Percentiles rank a stretch among this genome's conserved stretches.
These are phyloP conservation scores for Exophiala sp. DNA, from an alignment of 2,329 filamentous ascomycete species.

Conservation along the genomic window DNA sequence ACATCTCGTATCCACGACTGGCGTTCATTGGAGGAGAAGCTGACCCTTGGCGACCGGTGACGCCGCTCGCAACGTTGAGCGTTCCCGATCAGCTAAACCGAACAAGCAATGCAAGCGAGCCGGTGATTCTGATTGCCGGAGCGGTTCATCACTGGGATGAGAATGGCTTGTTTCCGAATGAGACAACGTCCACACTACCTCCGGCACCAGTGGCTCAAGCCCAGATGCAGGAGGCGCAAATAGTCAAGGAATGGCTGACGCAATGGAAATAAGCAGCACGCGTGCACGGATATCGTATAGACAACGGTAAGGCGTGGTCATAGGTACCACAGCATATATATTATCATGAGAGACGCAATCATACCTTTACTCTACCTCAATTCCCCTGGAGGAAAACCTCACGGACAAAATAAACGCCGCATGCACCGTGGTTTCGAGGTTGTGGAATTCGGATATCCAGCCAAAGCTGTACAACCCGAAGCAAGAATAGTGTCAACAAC, in stretches of 20 bases:
- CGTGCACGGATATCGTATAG: too few species aligned
- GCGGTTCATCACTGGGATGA: slow-evolving; percentile 82
- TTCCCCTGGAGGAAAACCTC: neutral
- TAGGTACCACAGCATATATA: neutral
- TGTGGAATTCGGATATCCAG: neutral
- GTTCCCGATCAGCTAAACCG: slow-evolving; percentile 48
- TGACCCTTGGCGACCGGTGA: slow-evolving; percentile 76
- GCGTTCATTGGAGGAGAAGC: slow-evolving; percentile 73
- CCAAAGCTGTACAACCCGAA: neutral
- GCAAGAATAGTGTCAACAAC: neutral
- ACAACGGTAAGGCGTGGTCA: too few species aligned
- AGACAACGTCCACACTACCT: slow-evolving; percentile 58
- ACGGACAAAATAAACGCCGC: neutral
- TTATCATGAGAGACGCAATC: neutral
- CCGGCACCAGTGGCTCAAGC: slow-evolving; percentile 52
- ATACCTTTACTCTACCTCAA: neutral
- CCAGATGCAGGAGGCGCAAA: slow-evolving; percentile 57
- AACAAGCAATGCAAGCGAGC: slow-evolving; percentile 60
- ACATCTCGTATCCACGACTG: slow-evolving; percentile 69
- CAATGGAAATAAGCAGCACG: slow-evolving; percentile 47
- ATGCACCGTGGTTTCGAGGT: neutral
- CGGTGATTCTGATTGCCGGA: slow-evolving; percentile 68
- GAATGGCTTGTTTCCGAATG: slow-evolving; percentile 48
- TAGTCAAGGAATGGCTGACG: slow-evolving; percentile 65
- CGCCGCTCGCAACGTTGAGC: slow-evolving; percentile 61